A percentile compares a stretch with the other conserved stretches of the same genome.
Conservation (phyloP, 306 rosid species). For the Myrica gale region DNA sequence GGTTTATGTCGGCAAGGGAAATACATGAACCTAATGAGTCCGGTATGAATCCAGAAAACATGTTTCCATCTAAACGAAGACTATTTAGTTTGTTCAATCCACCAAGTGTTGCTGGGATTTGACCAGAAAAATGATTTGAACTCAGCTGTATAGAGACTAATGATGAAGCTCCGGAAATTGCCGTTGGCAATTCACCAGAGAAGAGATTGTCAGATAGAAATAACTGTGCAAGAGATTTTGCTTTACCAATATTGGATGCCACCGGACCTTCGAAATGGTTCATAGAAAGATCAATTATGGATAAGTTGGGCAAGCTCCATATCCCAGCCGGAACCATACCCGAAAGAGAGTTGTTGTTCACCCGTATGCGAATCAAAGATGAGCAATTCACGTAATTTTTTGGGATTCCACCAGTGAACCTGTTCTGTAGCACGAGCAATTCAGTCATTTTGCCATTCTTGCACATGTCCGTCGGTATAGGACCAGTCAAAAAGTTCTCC, state of each 20-base stretch:
- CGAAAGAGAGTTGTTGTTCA: conserved; percentile 63
- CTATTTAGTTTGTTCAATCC: conserved; percentile 49
- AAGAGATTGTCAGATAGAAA: conserved; percentile 50
- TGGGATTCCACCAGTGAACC: conserved; percentile 70
- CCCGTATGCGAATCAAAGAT: conserved; percentile 52
- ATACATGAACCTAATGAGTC: conserved; percentile 65
- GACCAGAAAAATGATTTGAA: conserved; percentile 59
- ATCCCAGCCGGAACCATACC: conserved; percentile 76
- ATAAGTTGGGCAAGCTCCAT: conserved; percentile 67
- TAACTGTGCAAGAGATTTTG: conserved; percentile 61
- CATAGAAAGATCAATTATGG: conserved; percentile 52
- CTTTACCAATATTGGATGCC: conserved; percentile 56
- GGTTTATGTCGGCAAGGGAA: conserved; percentile 52
- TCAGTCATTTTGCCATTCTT: conserved; percentile 42
- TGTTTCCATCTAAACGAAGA: conserved; percentile 52
- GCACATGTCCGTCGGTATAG: conserved; percentile 80
- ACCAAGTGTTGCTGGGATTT: conserved; percentile 62
- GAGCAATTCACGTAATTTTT: conserved; percentile 55
- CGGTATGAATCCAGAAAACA: conserved; percentile 64
- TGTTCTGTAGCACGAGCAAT: conserved; percentile 57
- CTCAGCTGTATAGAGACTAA: conserved; percentile 50
- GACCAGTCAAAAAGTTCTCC: conserved; percentile 67
- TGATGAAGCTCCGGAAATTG: conserved; percentile 56
- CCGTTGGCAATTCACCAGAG: conserved; percentile 63
- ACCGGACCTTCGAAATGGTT: conserved; percentile 74